These are phyloP conservation scores for Chlorokybus atmophyticus DNA, from an alignment of 139 green algal genomes.

Conservation along the genomic window DNA sequence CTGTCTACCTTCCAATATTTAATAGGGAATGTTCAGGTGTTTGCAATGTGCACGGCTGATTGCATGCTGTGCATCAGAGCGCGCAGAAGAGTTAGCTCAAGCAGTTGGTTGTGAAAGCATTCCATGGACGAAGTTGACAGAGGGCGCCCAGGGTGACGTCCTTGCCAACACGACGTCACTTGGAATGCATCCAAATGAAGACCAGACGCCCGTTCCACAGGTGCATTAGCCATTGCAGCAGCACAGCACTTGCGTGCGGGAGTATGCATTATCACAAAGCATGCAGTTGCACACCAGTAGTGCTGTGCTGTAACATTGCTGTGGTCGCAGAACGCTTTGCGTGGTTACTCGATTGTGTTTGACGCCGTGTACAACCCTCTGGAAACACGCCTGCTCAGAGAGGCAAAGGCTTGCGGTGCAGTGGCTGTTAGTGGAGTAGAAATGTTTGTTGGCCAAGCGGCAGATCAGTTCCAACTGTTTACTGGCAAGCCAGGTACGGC, in stretches of 20 bases:
- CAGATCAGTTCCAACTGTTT: conserved; percentile 79
- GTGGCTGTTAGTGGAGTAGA: conserved; percentile 54
- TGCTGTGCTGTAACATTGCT: no score
- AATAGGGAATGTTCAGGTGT: no score
- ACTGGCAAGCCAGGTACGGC: conserved; percentile 32
- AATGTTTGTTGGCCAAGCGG: conserved; percentile 97
- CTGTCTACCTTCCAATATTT: no score
- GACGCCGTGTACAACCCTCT: conserved; percentile 94
- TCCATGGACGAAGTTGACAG: no score
- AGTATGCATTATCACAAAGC: no score
- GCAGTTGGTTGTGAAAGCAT: no score
- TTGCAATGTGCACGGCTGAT: no score
- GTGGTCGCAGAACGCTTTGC: conserved; percentile 9
- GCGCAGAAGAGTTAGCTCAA: no score
- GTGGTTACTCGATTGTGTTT: conserved; percentile 64
- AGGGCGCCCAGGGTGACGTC: conserved; percentile 32
- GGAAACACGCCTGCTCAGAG: conserved; percentile 51
- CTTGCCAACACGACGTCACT: conserved; percentile 87
- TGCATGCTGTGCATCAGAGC: no score
- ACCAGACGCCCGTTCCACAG: conserved; percentile 17
- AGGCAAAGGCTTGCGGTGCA: conserved; percentile 33
- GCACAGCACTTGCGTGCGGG: no score
- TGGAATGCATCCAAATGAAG: conserved; percentile 73
- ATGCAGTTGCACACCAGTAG: no score
- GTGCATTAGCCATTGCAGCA: conserved; percentile 7